phyloP scores from a whole-genome alignment of 257 asterid genomes.

The Capsicum chinense region DNA sequence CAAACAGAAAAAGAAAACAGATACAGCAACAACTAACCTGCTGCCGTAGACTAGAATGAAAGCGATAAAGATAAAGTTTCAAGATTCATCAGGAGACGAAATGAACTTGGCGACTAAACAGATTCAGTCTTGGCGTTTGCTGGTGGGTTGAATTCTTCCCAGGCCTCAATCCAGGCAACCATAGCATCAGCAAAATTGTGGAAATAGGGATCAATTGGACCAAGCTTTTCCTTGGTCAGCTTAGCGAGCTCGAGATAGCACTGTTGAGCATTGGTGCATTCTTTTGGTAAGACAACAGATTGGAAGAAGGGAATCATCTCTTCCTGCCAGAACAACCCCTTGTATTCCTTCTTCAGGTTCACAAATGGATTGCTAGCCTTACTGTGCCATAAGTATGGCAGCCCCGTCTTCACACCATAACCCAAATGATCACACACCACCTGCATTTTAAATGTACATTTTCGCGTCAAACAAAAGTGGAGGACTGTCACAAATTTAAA shows the following conservation, averaged over 20 bases:
- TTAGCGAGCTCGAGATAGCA: slow-evolving; percentile 75
- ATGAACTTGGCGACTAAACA: not conserved
- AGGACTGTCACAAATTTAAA: not conserved
- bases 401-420: slow-evolving; percentile 72
- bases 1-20: not conserved
- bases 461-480: not conserved
- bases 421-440: slow-evolving; percentile 69
- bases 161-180: slow-evolving; percentile 73
- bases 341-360: slow-evolving; percentile 70
- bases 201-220: slow-evolving; percentile 64
- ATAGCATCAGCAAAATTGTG: slow-evolving; percentile 66
- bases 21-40: not conserved
- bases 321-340: slow-evolving; percentile 76
- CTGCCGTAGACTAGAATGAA: not conserved
- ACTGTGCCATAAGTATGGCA: slow-evolving; percentile 85
- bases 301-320: slow-evolving; percentile 79
- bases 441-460: slow-evolving; percentile 35
- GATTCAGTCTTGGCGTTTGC: not conserved
- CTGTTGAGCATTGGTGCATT: slow-evolving; percentile 63
- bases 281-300: slow-evolving; percentile 51
- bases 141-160: slow-evolving; percentile 64
- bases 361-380: slow-evolving; percentile 83
- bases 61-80: not conserved
- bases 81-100: slow-evolving; percentile 1
- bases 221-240: slow-evolving; percentile 59